Percentiles rank a stretch among this genome's conserved stretches.
Evolutionary conservation across 1,139 yeast species (phyloP).

Genomic region (Nakaseomyces sp.): DNA sequence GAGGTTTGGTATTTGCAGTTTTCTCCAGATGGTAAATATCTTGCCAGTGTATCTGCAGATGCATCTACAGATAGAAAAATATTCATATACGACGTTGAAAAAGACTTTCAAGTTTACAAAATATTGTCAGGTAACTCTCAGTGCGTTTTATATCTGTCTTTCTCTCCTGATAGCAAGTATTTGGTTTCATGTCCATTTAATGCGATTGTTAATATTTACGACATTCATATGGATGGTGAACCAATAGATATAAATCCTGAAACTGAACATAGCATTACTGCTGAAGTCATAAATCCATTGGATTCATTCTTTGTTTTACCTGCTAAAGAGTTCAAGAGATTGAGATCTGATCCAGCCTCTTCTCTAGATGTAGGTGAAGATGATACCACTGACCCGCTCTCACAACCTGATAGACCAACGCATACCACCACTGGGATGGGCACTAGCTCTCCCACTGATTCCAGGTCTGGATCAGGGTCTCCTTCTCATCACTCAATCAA

Average conservation of each 20-base stretch:
- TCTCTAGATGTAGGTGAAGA: not conserved
- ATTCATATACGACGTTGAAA: conserved; percentile 55
- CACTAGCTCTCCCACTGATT: conserved; percentile 5
- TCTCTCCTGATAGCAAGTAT: conserved; percentile 68
- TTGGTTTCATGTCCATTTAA: conserved; percentile 64
- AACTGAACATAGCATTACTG: conserved; percentile 10
- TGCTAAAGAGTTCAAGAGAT: conserved; percentile 3
- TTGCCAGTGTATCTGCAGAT: conserved; percentile 74
- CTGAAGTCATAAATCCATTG: conserved; percentile 21
- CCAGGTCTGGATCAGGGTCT: conserved; percentile 7
- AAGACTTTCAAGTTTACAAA: conserved; percentile 40
- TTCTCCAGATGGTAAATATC: conserved; percentile 63
- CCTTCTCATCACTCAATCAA: conserved; percentile 11
- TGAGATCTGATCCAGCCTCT: conserved; percentile 17
- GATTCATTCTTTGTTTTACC: conserved; percentile 21
- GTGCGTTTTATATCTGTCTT: conserved; percentile 56
- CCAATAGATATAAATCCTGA: conserved; percentile 16
- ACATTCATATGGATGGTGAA: conserved; percentile 36
- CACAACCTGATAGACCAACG: not conserved
- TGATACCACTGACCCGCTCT: not conserved
- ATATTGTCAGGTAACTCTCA: conserved; percentile 42
- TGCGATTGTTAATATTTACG: conserved; percentile 60
- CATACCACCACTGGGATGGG: not conserved
- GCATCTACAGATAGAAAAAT: conserved; percentile 38
- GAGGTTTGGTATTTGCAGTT: conserved; percentile 83